Base-by-base conservation (phyloP, 1,284 basidiomycete genomes). In the Melampsora larici-populina region DNA sequence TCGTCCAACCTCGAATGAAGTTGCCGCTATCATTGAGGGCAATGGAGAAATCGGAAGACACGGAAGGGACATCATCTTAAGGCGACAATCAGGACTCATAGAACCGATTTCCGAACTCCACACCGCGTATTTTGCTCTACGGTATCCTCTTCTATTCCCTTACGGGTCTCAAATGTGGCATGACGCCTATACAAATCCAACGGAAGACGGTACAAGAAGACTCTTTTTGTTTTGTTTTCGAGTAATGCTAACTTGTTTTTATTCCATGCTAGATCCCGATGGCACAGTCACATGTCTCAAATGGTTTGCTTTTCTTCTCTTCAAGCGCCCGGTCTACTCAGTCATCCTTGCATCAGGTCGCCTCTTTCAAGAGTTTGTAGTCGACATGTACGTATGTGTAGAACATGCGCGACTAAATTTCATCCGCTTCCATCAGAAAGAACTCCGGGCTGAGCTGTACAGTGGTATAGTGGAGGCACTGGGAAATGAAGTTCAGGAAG, bases 111-210 rank as follows among this genome's bases (percentile, higher is more conserved):
- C 48, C 18, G 55, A 70, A 11, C 24, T 58, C 3, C 36, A 31
- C 33, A 21, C 29, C 1, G 55, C 48, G n/a, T 70, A 70, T n/a
- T 24, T 70, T 3, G 36, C 69, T 2, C 24, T 70, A 6, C 31
- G 51, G 13, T 70, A 60, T 49, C 69, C 49, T 18, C 29, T 70
- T 2, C 36, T 70, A 1, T 70, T 70, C n/a, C 69, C 69, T 1
- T 51, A 55, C 58, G 68, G 68, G 6, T 55, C 69, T 3, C 26
- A 31, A 24, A 33, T n/a, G n/a, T n/a, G n/a, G n/a, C n/a, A n/a
- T n/a, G n/a, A n/a, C n/a, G n/a, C n/a, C n/a, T n/a, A n/a, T n/a
- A 8, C 26, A 71, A 62, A 60, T 7, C 48, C 1, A 51, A 71
- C n/a, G 55, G 29, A 6, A 36, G 36, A 13, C 62, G 70, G 11